Evolutionary conservation across 805 yeast species (phyloP), one percentile per base, ranked within the genome.

Genomic region (Candida palmyrensis): DNA sequence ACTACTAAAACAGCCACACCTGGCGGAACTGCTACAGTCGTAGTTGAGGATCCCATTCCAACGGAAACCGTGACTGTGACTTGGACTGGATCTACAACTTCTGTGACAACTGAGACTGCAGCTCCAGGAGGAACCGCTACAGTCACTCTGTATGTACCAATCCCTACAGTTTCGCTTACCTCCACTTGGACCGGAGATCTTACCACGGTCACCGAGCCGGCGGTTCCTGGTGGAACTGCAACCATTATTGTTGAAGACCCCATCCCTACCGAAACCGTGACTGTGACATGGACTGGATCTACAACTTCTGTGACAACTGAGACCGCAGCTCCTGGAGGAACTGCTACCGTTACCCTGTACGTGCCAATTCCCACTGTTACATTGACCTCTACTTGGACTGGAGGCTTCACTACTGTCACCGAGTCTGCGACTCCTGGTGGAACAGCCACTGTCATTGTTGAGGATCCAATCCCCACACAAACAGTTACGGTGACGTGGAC

Each of bases 181-280:
- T 12, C 35, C n/a, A 33, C 34, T 9, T 35, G 38, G 37, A 30
- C 37, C 11, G 33, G 25, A 19, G 10, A 22, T 17, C 15, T n/a
- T 13, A 13, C 18, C 12, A 18, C 25, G 5, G 23, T 28, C 17
- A 24, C 23, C 12, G 40, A 25, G n/a, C n/a, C n/a, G n/a, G n/a
- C n/a, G n/a, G n/a, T 48, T 7, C 12, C 28, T 5, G 33, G 40
- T n/a, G 41, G 43, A 38, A 36, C 42, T 5, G 40, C 33, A 12
- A 19, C 39, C 6, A 27, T 40, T 9, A 17, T 32, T 18, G 43
- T 47, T 2, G 40, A 44, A 3, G 40, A 40, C n/a, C 53, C 55
- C 6, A 39, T 32, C 29, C 45, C 49, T 1, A 37, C 41, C 7
- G 20, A 18, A 6, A 45, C 48, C 3, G 20, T 24, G 8, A 40